Evolutionary conservation across 2,329 filamentous ascomycete genomes (phyloP).

Genomic region (Blumeriella jaapii): DNA sequence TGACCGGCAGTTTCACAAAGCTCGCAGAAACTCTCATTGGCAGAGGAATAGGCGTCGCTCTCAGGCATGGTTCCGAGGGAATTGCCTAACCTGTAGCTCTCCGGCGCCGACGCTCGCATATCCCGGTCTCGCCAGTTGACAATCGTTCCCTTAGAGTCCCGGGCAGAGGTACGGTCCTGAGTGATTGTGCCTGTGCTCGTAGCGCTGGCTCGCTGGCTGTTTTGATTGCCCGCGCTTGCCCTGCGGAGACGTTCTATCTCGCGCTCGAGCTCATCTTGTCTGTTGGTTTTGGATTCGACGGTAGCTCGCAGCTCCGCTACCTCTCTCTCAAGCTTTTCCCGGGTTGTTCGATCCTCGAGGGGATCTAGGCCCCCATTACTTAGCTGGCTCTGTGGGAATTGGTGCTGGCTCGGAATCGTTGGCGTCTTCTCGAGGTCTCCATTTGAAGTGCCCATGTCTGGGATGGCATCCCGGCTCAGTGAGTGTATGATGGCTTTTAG

Average conservation of each 20-base stretch:
- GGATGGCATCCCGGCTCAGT: constrained; percentile 62
- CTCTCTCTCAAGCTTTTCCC: constrained; percentile 68
- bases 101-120: constrained; percentile 32
- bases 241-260: constrained; percentile 60
- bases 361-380: constrained; percentile 39
- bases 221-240: constrained; percentile 26
- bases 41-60: constrained; percentile 56
- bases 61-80: constrained; percentile 60
- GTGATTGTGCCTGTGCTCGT: constrained; percentile 33
- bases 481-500: constrained; percentile 98
- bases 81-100: constrained; percentile 34
- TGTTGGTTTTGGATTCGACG: constrained; percentile 57
- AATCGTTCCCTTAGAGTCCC: constrained; percentile 57
- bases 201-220: constrained; percentile 39
- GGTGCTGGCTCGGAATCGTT: constrained; percentile 15
- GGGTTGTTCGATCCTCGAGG: constrained; percentile 43
- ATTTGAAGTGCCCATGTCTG: constrained; percentile 18
- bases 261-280: constrained; percentile 78
- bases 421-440: constrained; percentile 25
- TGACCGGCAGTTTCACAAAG: constrained; percentile 89
- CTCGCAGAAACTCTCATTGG: constrained; percentile 66
- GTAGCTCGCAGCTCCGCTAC: constrained; percentile 65
- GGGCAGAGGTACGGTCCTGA: constrained; percentile 43
- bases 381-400: constrained; percentile 11
- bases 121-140: constrained; percentile 41